A percentile compares a stretch with the other conserved stretches of the same genome.
Conservation (phyloP, 305 asterid genomes). For the Solanum aculeatissimum region DNA sequence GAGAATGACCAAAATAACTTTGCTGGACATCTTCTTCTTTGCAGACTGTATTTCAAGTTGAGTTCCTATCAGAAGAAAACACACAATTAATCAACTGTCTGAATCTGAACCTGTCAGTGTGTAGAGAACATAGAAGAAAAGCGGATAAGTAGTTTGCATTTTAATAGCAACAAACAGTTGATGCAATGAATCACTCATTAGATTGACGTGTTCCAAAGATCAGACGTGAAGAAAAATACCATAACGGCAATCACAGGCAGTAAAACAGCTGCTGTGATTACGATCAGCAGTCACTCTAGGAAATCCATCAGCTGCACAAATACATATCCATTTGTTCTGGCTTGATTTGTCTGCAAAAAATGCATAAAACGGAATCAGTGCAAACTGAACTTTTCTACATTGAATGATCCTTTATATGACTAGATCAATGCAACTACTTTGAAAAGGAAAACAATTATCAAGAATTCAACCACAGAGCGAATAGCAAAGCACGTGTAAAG, state of each 20-base stretch:
- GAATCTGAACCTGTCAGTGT: neutral
- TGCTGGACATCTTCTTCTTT: conserved; percentile 35
- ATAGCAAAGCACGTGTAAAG: neutral
- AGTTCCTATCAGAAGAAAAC: conserved; percentile 34
- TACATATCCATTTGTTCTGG: conserved; percentile 56
- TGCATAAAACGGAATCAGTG: neutral
- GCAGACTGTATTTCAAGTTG: conserved; percentile 23
- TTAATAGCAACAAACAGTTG: neutral
- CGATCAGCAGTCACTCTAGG: conserved; percentile 51
- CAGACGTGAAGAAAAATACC: conserved; percentile 33
- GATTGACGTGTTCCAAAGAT: neutral
- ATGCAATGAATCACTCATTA: neutral
- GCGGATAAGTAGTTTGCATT: neutral
- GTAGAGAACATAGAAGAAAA: neutral
- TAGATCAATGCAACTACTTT: neutral
- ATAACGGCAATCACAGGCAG: conserved; percentile 62
- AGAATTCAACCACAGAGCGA: neutral
- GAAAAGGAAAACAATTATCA: neutral
- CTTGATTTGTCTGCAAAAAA: conserved; percentile 37
- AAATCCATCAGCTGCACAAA: conserved; percentile 45
- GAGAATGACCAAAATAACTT: conserved; percentile 36
- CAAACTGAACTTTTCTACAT: neutral
- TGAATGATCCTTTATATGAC: neutral
- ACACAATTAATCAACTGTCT: conserved; percentile 1
- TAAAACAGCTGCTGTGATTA: conserved; percentile 49